Evolutionary conservation across 2,329 filamentous ascomycete species (phyloP).

Genomic region (Gyromitra esculenta): DNA sequence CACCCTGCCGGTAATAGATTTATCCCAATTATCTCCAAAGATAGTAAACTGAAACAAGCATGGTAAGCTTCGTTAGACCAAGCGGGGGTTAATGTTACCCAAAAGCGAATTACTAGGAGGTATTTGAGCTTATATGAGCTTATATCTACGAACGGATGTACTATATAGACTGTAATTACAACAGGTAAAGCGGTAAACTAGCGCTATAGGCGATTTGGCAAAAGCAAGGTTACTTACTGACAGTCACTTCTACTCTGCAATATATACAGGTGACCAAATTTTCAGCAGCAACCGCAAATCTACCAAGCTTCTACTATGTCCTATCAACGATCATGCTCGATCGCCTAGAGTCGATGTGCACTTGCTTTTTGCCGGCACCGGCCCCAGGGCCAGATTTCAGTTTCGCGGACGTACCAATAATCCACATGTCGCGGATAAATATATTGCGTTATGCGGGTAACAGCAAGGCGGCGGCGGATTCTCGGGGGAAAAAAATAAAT

Average conservation of each 20-base stretch:
- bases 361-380: conserved; percentile 40
- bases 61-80: background rate
- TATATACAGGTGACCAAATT: background rate
- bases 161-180: background rate
- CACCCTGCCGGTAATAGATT: background rate
- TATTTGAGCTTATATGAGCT: conserved; percentile 25
- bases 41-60: background rate
- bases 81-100: background rate
- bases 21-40: background rate
- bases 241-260: background rate
- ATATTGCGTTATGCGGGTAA: background rate
- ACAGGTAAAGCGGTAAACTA: conserved; percentile 8
- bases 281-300: conserved; percentile 13
- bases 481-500: conserved; percentile 1
- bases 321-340: conserved; percentile 39
- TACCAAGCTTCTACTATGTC: conserved; percentile 25
- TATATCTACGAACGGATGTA: background rate
- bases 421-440: conserved; percentile 38
- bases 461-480: background rate
- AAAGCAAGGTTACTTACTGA: conserved; percentile 8
- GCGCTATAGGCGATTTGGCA: background rate
- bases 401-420: conserved; percentile 23
- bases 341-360: conserved; percentile 42
- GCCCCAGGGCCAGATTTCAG: conserved; percentile 23
- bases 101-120: background rate